Base-by-base conservation (phyloP, 1,284 basidiomycete species). In the Moniliella sp. region DNA sequence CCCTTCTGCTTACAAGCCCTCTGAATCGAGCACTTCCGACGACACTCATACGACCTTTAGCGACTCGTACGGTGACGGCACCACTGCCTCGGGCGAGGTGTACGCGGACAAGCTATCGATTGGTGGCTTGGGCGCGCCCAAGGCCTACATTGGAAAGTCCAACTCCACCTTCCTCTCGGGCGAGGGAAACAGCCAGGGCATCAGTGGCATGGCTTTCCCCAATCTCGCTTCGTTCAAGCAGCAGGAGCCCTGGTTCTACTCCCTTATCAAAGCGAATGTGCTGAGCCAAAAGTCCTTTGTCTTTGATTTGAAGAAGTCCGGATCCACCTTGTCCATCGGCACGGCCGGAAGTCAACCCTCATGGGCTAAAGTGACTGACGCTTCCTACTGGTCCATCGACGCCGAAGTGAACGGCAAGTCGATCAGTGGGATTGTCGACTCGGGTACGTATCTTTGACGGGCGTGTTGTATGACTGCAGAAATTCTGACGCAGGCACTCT, bases 271-370 rank as follows among this genome's bases (percentile, higher is more conserved):
- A n/a, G n/a, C 36, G 28, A 28, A 34, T 31, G 15, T 30, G 21
- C 8, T 37, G 34, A 15, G 28, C 30, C 46, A 61, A 17, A 45
- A 51, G 15, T 62, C 67, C 27, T 75, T 75, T 43, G 65, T 65
- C 14, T 67, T 76, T 52, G n/a, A 69, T 36, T 64, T 76, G 43
- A 63, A 62, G 3, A 66, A 67, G 14, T 50, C 53, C 15, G 67
- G 65, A 37, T 68, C 68, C 4, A 67, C 71, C 46, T 66, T 77
- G 5, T 67, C 61, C 43, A 57, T 77, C 30, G 75, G 75, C 28
- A 34, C 33, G 25, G 44, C 61, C 25, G 47, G 57, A 38, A 37
- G 46, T 5, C 42, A 35, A 19, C 31, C 48, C 15, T 50, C 50
- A 30, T 64, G 57, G 49, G n/a, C 21, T n/a, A 7, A 7, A n/a